Evolutionary conservation across 352 stramenopile genomes (phyloP).

Genomic region (Phytophthora litchii): DNA sequence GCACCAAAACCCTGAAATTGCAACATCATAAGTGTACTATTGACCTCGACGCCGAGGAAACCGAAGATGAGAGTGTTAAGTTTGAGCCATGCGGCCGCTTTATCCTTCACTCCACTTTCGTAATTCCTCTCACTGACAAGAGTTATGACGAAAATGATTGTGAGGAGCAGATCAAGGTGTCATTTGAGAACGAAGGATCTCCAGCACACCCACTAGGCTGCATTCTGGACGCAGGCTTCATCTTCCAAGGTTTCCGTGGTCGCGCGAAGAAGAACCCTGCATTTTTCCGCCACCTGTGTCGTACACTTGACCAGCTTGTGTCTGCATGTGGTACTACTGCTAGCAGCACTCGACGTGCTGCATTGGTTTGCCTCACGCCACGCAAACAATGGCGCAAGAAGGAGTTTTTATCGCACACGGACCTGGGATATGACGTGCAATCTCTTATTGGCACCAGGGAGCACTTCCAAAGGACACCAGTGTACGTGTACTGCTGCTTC

Average conservation of each 20-base stretch:
- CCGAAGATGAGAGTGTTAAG: conserved; percentile 14
- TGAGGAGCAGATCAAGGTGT: conserved; percentile 20
- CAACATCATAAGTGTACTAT: conserved; percentile 31
- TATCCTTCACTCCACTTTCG: conserved; percentile 30
- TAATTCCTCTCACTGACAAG: conserved; percentile 1
- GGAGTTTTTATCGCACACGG: conserved; percentile 52
- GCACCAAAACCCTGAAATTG: conserved; percentile 22
- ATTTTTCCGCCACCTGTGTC: conserved; percentile 49
- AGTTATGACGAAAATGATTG: conserved; percentile 10
- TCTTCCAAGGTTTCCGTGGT: conserved; percentile 55
- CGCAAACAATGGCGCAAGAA: conserved; percentile 73
- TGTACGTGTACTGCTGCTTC: conserved; percentile 51
- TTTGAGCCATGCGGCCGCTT: conserved; percentile 27
- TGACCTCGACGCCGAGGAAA: conserved; percentile 12
- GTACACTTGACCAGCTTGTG: conserved; percentile 42
- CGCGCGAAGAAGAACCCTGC: conserved; percentile 55
- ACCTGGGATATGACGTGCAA: conserved; percentile 40
- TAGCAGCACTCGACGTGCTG: conserved; percentile 2
- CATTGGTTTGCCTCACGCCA: conserved; percentile 52
- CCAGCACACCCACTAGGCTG: conserved; percentile 36
- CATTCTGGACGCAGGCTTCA: conserved; percentile 52
- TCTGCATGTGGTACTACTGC: conserved; percentile 5
- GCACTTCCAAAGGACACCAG: conserved; percentile 22
- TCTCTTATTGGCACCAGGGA: conserved; percentile 28
- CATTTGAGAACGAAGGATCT: conserved; percentile 14